Base-by-base conservation (phyloP, 2,329 filamentous ascomycete species). In the Penicillium hordei region DNA sequence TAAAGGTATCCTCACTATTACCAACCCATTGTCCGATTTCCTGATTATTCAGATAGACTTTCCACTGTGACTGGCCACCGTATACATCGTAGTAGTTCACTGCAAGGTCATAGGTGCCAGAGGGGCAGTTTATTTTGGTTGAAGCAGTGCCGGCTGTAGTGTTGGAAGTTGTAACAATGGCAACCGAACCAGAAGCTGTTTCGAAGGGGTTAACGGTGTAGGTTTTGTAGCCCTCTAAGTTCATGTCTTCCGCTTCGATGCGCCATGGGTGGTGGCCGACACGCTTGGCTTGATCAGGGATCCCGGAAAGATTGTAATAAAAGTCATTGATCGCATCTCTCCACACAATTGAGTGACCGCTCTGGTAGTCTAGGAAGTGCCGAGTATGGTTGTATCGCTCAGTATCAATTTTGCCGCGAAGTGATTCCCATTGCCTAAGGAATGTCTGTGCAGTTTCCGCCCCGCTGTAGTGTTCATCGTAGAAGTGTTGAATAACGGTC, bases 321-420 rank as follows among this genome's bases (percentile, higher is more conserved):
- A 87, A 90, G 55, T 84, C 76, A 65, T 76, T 83, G 73, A 90
- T 84, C 0, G 84, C 80, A 66, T 90, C 88, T 15, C 88, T 80
- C 88, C 88, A 91, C 17, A 89, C 84, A 19, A 90, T 78, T 0
- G 86, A 80, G 71, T 90, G 88, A 0, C 87, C 88, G 0, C 88
- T 85, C 70, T 90, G 88, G 69, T 85, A 90, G 1, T 74, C 75
- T 12, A 88, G 80, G 2, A 84, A 81, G 72, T 82, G 85, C 0
- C 84, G 75, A 34, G 84, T 79, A 46, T 89, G 79, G 5, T 84
- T 75, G 68, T 79, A 89, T 25, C 86, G 79, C 71, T 87, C 79
- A 5, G 72, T 60, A 68, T 90, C 88, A 46, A 90, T 78, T 44
- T 80, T 80, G 1, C 78, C 82, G 50, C 79, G 64, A 0, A 89